phyloP scores from a whole-genome alignment of 2,329 filamentous ascomycete genomes.

The Fusarium sp. region DNA sequence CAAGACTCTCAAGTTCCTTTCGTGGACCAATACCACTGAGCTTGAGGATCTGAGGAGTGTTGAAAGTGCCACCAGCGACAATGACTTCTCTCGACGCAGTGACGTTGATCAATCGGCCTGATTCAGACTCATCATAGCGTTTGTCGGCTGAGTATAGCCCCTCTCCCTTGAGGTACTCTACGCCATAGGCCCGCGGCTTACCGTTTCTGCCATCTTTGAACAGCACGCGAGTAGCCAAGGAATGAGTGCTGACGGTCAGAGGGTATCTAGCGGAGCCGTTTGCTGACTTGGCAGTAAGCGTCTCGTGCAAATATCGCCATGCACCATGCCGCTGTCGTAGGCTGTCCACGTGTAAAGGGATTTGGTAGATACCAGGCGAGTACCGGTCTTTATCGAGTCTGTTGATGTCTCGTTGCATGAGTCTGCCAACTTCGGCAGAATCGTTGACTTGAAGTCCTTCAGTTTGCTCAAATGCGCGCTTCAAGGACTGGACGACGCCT shows the following conservation, averaged over 20 bases:
- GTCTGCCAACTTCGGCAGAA: constrained; percentile 38
- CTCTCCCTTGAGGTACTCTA: constrained; percentile 55
- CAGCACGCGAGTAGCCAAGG: constrained; percentile 53
- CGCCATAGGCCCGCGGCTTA: constrained; percentile 35
- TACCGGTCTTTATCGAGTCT: constrained; percentile 44
- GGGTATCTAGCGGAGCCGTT: constrained; percentile 52
- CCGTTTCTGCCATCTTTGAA: constrained; percentile 42
- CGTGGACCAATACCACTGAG: constrained; percentile 61
- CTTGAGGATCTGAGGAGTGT: constrained; percentile 60
- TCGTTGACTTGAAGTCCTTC: constrained; percentile 39
- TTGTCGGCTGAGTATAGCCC: constrained; percentile 57
- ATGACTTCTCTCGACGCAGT: constrained; percentile 41
- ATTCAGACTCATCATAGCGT: constrained; percentile 23
- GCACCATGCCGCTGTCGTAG: constrained; percentile 25
- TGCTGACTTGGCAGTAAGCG: constrained; percentile 46
- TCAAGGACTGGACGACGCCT: constrained; percentile 23
- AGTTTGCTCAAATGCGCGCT: constrained; percentile 4
- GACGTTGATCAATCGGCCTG: constrained; percentile 19
- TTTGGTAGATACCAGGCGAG: constrained; percentile 47
- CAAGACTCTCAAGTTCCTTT: constrained; percentile 52
- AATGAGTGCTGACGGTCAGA: constrained; percentile 54
- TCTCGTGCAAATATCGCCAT: constrained; percentile 31
- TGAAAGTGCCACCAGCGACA: constrained; percentile 40
- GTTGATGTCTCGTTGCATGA: constrained; percentile 51
- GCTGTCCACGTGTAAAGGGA: constrained; percentile 45